Base-by-base conservation (phyloP, 495 filamentous ascomycete species). In the Monascus purpureus region DNA sequence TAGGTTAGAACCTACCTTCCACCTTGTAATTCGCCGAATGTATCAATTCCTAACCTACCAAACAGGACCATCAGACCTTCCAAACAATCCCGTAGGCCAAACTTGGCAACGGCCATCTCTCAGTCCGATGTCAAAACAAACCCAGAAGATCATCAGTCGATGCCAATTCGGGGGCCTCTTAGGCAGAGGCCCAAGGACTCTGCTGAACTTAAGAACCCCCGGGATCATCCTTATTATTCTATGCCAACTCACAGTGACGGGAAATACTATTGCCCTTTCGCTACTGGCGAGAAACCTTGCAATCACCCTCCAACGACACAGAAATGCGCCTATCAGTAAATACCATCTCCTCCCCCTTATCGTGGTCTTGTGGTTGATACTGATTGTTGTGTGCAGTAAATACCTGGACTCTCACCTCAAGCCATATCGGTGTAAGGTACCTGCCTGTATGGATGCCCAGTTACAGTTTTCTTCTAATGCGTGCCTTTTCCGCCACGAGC, bases 251-350 rank as follows among this genome's bases (percentile, higher is more conserved):
- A 73, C 25, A 59, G 59, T 39, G 82, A 92, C 59, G 81, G 79
- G 49, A 68, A 88, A 29, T 95, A 85, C 57, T 80, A 92, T 61
- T 95, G 86, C 71, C 86, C 86, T 14, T 85, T 73, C 61, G 77
- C 80, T 55, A 47, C 40, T 34, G 72, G 71, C 52, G 67, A 81
- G 39, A 58, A 75, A 25, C 72, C 67, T 37, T 92, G 85, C 70
- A 76, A 68, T 50, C 83, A 92, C 67, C 76, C 77, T 45, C 75
- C 83, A 13, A 85, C 82, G 42, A 85, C 84, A 55, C 78, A 93
- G 39, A 94, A 93, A 69, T 95, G 86, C 74, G 87, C 90, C 57
- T 95, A 93, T 55, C 83, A 93, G 86, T 87, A 77, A 72, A 80
- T 50, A 29, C 37, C 36, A n/a, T 27, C 38, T 37, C 13, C 34